Evolutionary conservation across 306 rosid species (phyloP).

Genomic region (Delonix regia): DNA sequence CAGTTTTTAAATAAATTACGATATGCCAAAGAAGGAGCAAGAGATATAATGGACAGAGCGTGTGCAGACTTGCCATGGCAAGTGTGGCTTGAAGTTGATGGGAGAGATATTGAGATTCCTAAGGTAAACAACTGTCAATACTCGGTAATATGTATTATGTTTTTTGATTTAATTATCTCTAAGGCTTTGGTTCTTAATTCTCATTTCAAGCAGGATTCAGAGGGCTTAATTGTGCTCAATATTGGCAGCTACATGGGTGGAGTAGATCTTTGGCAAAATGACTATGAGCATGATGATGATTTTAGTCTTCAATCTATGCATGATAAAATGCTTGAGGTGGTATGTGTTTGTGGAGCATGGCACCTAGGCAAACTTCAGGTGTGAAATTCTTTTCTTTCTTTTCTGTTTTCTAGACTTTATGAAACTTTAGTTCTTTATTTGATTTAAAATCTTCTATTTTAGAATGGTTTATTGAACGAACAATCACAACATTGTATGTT

Average conservation of each 20-base stretch:
- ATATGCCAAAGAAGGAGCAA: slow-evolving; percentile 88
- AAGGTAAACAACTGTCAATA: slow-evolving; percentile 45
- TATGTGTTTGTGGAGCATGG: slow-evolving; percentile 82
- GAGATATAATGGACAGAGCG: slow-evolving; percentile 81
- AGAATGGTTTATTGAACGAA: slow-evolving; percentile 22
- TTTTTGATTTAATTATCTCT: slow-evolving; percentile 26
- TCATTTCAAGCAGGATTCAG: slow-evolving; percentile 58
- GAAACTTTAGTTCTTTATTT: slow-evolving; percentile 19
- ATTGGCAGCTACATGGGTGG: slow-evolving; percentile 91
- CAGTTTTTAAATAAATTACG: slow-evolving; percentile 74
- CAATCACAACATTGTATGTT: not conserved
- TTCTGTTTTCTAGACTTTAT: not conserved
- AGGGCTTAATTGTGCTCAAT: slow-evolving; percentile 82
- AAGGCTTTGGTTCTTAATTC: slow-evolving; percentile 14
- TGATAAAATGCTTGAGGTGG: slow-evolving; percentile 57
- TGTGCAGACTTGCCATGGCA: slow-evolving; percentile 92
- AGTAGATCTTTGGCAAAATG: slow-evolving; percentile 85
- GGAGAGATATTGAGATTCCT: slow-evolving; percentile 70
- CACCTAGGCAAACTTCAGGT: slow-evolving; percentile 90
- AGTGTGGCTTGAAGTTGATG: slow-evolving; percentile 89
- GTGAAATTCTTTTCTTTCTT: slow-evolving; percentile 7
- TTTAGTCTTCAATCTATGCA: slow-evolving; percentile 49
- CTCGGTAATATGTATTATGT: not conserved
- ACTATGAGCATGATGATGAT: slow-evolving; percentile 55
- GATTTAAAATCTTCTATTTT: not conserved